A percentile compares a stretch with the other conserved stretches of the same genome.
phyloP scores from a whole-genome alignment of 345 rosid genomes.

The Populus deltoides region DNA sequence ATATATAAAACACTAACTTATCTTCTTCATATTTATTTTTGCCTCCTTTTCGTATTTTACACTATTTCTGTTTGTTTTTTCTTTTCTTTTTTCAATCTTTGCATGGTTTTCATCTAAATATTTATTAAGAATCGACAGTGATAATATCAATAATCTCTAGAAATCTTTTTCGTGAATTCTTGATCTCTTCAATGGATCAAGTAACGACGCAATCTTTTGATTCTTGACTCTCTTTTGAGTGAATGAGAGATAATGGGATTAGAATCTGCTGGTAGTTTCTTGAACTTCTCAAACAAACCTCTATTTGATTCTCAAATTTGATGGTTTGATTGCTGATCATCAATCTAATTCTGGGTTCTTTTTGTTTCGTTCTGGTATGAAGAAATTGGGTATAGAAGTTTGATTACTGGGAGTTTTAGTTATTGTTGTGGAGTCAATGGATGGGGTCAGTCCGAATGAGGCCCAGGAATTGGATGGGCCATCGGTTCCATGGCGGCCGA shows the following conservation, averaged over 20 bases:
- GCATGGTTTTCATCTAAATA: not conserved
- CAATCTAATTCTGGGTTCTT: conserved; percentile 1
- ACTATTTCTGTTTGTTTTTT: not conserved
- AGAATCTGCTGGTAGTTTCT: conserved; percentile 57
- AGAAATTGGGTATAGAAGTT: conserved; percentile 32
- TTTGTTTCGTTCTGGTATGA: conserved; percentile 16
- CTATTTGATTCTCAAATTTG: conserved; percentile 20
- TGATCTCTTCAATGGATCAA: conserved; percentile 32
- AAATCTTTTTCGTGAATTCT: not conserved
- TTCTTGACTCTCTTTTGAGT: conserved; percentile 16
- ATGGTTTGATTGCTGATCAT: conserved; percentile 31
- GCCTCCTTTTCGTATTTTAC: not conserved
- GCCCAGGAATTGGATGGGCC: conserved; percentile 34
- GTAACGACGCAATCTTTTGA: conserved; percentile 34
- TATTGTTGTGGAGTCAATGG: conserved; percentile 38
- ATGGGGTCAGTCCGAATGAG: conserved; percentile 49
- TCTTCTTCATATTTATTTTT: not conserved
- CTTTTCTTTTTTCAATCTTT: not conserved
- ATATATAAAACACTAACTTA: not conserved
- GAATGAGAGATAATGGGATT: conserved; percentile 53
- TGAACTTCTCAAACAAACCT: conserved; percentile 20
- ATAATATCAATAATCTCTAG: not conserved
- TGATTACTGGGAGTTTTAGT: conserved; percentile 31
- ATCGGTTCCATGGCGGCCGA: conserved; percentile 58
- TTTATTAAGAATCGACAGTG: not conserved